Evolutionary conservation across 83 land plant species (phyloP), one percentile per base, ranked within the genome.

Genomic region (Diphasiastrum complanatum): DNA sequence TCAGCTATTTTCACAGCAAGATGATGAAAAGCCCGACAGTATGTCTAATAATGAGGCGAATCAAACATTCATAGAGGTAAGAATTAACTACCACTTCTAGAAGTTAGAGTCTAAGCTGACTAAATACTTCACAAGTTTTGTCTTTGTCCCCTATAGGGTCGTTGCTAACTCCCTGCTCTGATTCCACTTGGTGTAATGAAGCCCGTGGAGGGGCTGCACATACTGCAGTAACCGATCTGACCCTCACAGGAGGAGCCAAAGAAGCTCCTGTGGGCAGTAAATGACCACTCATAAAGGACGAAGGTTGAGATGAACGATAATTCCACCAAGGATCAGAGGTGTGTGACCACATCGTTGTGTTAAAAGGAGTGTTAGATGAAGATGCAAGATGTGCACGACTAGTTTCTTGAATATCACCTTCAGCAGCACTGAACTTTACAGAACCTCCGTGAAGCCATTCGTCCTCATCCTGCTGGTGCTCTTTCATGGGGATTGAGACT

Each of bases 371-470:
- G 8, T 51, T 50, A 4, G 38, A 41, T 11, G 73, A 2, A 69
- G 75, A 55, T 11, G 49, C 34, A 58, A 30, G 51, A 71, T 41
- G 32, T 34, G 33, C 38, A 33, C 51, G 41, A 41, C 16, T 23
- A 6, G 34, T 33, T 23, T 50, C 48, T n/a, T n/a, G n/a, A 34
- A 24, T 32, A 51, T 27, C 52, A 34, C 45, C 55, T 22, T 37
- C 19, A n/a, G 24, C 52, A 14, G 35, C 20, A 14, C 52, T 61
- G 14, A 30, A 40, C 43, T 40, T 73, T 28, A 50, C 22, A 54
- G 66, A 60, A 36, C 55, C 55, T 34, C 76, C 65, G 36, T 75
- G 75, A 25, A 71, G 67, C 77, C 77, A 74, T 43, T 74, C 78
- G 34, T 74, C 77, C 51, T 74, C 77, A 33, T 74, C 77, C 26